Base-by-base conservation (phyloP, 2,329 filamentous ascomycete genomes). In the Madurella fahalii region DNA sequence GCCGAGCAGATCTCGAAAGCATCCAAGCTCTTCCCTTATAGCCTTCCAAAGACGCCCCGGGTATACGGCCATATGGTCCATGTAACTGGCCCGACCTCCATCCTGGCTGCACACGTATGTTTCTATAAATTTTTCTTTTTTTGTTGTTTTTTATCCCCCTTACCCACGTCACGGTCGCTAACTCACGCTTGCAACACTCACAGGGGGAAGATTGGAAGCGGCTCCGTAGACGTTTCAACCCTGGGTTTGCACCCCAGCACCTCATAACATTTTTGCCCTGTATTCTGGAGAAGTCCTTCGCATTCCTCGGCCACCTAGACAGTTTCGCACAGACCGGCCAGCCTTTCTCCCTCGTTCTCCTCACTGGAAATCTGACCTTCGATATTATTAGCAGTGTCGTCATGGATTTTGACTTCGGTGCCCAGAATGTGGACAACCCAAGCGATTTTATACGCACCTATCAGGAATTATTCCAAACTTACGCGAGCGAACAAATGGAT, bases 1-100 rank as follows among this genome's bases (percentile, higher is more conserved):
- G 69, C 71, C 11, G 70, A 73, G 54, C 67, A 71, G 45, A 54
- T 70, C 18, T 59, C 68, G 1, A 67, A 59, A 25, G 50, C 66
- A 11, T 66, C 68, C 1, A 62, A 65, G 40, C 40, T 42, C 40
- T 67, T 62, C 39, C 65, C 63, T 0, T 64, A 62, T 43, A 68
- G 66, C 45, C 50, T 57, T 2, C 63, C 63, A 4, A 70, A 71
- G 54, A 61, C 63, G 2, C 56, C 59, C 2, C 63, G 62, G 2
- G 47, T 65, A 18, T 9, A 47, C 2, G 54, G 55, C 9, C 56
- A 25, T n/a, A 39, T 69, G 7, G 39, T 48, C 17, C 58, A 62
- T 16, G 53, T 70, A 11, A 57, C 53, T 5, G 61, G 61, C 5
- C 25, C 45, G 15, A 40, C 52, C 4, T 64, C 60, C 17, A 61